Conservation (phyloP, 495 filamentous ascomycete species). For the Beverwykella pulmonaria region DNA sequence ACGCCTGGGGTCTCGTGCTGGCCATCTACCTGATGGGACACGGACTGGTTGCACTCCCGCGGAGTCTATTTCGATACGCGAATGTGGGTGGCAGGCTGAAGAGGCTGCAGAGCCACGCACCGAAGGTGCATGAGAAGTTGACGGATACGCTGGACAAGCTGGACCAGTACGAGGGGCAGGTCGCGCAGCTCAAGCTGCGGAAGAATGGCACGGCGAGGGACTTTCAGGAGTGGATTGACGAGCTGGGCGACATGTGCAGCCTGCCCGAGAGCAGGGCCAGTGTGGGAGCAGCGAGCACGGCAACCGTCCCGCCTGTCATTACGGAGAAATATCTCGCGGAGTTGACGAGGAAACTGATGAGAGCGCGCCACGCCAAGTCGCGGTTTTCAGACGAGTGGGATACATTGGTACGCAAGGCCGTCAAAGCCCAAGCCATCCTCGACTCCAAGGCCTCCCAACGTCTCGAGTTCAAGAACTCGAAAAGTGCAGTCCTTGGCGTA, state of each 20-base stretch:
- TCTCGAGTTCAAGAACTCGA: constrained; percentile 68
- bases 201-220: constrained; percentile 80
- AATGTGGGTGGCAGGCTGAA: constrained; percentile 71
- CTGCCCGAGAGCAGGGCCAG: constrained; percentile 48
- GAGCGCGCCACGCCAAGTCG: constrained; percentile 78
- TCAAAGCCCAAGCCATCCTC: constrained; percentile 76
- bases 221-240: constrained; percentile 95
- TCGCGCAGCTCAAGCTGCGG: constrained; percentile 72
- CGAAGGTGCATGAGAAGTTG: constrained; percentile 81
- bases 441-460: constrained; percentile 80
- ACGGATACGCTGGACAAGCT: constrained; percentile 80
- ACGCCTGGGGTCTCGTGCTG: constrained; percentile 86
- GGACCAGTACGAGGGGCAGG: constrained; percentile 78
- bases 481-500: constrained; percentile 47
- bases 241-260: constrained; percentile 69
- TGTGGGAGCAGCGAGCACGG: constrained; percentile 46
- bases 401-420: constrained; percentile 68
- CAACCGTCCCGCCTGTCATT: constrained; percentile 73
- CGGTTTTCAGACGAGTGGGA: constrained; percentile 88
- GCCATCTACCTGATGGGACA: constrained; percentile 98
- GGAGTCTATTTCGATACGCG: constrained; percentile 74
- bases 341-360: constrained; percentile 74
- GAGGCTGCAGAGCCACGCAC: constrained; percentile 75
- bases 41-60: constrained; percentile 87
- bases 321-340: constrained; percentile 93